Percentiles rank a stretch among this genome's conserved stretches.
Conservation (phyloP, 352 stramenopile genomes). For the Globisporangium okanoganense region DNA sequence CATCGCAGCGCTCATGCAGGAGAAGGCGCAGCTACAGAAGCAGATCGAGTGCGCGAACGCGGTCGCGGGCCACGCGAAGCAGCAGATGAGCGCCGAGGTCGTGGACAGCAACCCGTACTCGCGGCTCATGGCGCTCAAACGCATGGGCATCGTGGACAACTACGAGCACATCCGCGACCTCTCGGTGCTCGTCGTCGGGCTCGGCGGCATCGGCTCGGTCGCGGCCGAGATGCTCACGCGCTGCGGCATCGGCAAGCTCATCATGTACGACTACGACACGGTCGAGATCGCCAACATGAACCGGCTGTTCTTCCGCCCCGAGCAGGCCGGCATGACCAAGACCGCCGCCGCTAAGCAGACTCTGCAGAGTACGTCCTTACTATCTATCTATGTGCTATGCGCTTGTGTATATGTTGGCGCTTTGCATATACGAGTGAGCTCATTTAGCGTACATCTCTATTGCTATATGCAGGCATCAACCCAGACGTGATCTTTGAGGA, state of each 20-base stretch:
- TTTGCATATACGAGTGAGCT: neutral
- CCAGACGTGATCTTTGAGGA: constrained; percentile 86
- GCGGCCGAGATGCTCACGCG: constrained; percentile 89
- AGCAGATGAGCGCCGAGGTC: constrained; percentile 75
- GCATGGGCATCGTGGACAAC: constrained; percentile 89
- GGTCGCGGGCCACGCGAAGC: constrained; percentile 24
- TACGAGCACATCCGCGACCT: constrained; percentile 85
- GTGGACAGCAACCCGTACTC: constrained; percentile 88
- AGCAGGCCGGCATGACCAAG: constrained; percentile 87
- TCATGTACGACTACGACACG: constrained; percentile 87
- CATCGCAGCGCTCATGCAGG: constrained; percentile 72
- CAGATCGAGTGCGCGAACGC: constrained; percentile 42
- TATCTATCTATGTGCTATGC: neutral
- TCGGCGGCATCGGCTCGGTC: constrained; percentile 85
- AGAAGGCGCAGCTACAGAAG: constrained; percentile 55
- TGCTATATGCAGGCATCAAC: constrained; percentile 63
- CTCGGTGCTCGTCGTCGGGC: constrained; percentile 77
- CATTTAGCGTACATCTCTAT: neutral
- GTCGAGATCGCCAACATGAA: constrained; percentile 93
- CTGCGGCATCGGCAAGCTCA: constrained; percentile 87
- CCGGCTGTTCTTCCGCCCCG: constrained; percentile 86
- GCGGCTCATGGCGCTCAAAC: constrained; percentile 87
- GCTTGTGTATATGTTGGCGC: neutral
- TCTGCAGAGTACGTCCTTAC: constrained; percentile 58
- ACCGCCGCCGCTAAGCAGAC: constrained; percentile 85